These are phyloP conservation scores for Astrothelium macrocarpum DNA, from an alignment of 495 filamentous ascomycete species.

Conservation along the genomic window DNA sequence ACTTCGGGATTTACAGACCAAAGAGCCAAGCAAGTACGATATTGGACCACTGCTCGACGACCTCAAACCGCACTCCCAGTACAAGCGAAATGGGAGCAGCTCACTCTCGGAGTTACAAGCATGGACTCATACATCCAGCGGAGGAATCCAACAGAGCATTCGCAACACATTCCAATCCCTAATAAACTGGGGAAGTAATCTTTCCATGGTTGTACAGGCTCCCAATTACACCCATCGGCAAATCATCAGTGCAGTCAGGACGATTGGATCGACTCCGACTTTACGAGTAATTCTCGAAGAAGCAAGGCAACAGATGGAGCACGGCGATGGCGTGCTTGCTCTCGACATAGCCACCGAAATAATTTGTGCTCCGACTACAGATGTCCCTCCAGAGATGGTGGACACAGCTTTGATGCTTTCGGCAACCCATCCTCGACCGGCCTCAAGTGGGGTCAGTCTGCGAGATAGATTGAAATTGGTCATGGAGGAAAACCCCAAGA, in stretches of 20 bases:
- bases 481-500: slow-evolving; percentile 52
- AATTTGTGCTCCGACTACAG: slow-evolving; percentile 58
- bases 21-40: slow-evolving; percentile 56
- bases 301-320: slow-evolving; percentile 45
- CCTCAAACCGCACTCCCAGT: slow-evolving; percentile 58
- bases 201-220: slow-evolving; percentile 52
- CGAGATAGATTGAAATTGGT: slow-evolving; percentile 61
- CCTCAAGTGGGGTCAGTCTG: slow-evolving; percentile 36
- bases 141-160: slow-evolving; percentile 53
- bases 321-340: slow-evolving; percentile 49
- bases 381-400: slow-evolving; percentile 23
- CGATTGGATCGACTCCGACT: slow-evolving; percentile 58
- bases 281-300: slow-evolving; percentile 60
- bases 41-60: slow-evolving; percentile 62
- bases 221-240: slow-evolving; percentile 73
- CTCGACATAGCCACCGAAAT: slow-evolving; percentile 68
- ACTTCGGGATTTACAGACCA: slow-evolving; percentile 60
- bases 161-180: slow-evolving; percentile 58
- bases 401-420: slow-evolving; percentile 30
- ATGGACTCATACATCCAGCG: slow-evolving; percentile 56
- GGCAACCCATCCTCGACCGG: slow-evolving; percentile 33
- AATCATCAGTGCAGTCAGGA: slow-evolving; percentile 52
- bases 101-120: slow-evolving; percentile 64
- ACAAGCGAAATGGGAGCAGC: slow-evolving; percentile 53
- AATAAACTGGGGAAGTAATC: slow-evolving; percentile 58